Conservation (phyloP, 768 basidiomycete genomes). For the Pleurotus tuber-regium region DNA sequence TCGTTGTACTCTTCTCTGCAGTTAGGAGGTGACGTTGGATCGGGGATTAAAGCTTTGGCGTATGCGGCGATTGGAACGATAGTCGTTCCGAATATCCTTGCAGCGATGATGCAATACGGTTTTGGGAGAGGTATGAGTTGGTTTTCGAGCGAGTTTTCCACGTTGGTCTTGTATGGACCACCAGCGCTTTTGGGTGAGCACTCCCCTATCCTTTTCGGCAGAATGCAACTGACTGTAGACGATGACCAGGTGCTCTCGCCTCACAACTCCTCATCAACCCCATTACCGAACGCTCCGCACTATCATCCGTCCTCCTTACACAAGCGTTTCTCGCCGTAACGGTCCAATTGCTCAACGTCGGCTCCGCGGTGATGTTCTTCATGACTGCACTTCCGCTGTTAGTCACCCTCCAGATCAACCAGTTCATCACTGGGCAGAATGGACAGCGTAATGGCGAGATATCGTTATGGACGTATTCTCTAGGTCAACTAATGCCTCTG, state of each 20-base stretch:
- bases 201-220: too few relatives aligned
- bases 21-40: neutral
- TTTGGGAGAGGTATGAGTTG: constrained; percentile 78
- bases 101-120: constrained; percentile 60
- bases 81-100: constrained; percentile 66
- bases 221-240: too few relatives aligned
- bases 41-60: neutral
- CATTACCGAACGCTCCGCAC: constrained; percentile 56
- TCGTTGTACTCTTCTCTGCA: constrained; percentile 36
- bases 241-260: constrained; percentile 59
- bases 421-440: constrained; percentile 24
- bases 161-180: constrained; percentile 71
- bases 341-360: constrained; percentile 66
- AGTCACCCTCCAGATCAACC: constrained; percentile 52
- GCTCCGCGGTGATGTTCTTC: constrained; percentile 77
- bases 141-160: constrained; percentile 72
- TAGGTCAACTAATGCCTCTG: constrained; percentile 57
- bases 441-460: constrained; percentile 32
- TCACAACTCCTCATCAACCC: constrained; percentile 59
- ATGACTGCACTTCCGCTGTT: constrained; percentile 58
- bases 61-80: constrained; percentile 48
- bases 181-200: constrained; percentile 66
- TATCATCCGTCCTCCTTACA: constrained; percentile 60
- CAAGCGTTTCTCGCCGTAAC: constrained; percentile 53
- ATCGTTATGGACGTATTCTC: constrained; percentile 59